These are phyloP conservation scores for Collybiopsis confluens DNA, from an alignment of 768 basidiomycete species.

Conservation along the genomic window DNA sequence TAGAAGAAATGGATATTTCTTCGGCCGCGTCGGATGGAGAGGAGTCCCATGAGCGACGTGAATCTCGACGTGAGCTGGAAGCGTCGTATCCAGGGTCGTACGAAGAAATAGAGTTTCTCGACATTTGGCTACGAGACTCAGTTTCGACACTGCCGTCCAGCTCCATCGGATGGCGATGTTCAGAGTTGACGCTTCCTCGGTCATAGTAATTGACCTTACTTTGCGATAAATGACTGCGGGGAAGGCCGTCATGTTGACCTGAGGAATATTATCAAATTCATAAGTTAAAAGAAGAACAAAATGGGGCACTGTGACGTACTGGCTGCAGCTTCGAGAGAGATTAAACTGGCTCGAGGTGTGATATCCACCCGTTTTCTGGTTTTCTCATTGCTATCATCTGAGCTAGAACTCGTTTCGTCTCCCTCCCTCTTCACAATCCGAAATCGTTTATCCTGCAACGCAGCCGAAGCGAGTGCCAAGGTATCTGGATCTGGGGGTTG, in stretches of 20 bases:
- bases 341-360: constrained; percentile 1
- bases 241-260: not conserved
- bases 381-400: not conserved
- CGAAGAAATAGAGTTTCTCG: not conserved
- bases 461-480: too few relatives aligned
- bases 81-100: constrained; percentile 2
- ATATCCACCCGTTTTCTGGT: not conserved
- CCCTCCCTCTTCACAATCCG: not conserved
- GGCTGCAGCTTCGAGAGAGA: not conserved
- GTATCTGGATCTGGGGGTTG: too few relatives aligned
- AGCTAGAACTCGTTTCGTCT: constrained; percentile 5
- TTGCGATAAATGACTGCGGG: constrained; percentile 9
- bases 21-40: not conserved
- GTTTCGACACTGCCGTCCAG: not conserved
- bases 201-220: constrained; percentile 1
- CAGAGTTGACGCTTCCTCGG: not conserved
- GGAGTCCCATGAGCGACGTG: not conserved
- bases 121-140: not conserved
- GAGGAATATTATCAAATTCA: not conserved
- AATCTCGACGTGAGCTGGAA: not conserved
- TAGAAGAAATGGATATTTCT: too few relatives aligned
- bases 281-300: not conserved
- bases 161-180: not conserved
- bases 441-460: not conserved
- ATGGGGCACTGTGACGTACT: not conserved